Percentiles rank a stretch among this genome's conserved stretches.
Conservation (phyloP, 2,329 filamentous ascomycete species). For the Harringtonia lauricola region DNA sequence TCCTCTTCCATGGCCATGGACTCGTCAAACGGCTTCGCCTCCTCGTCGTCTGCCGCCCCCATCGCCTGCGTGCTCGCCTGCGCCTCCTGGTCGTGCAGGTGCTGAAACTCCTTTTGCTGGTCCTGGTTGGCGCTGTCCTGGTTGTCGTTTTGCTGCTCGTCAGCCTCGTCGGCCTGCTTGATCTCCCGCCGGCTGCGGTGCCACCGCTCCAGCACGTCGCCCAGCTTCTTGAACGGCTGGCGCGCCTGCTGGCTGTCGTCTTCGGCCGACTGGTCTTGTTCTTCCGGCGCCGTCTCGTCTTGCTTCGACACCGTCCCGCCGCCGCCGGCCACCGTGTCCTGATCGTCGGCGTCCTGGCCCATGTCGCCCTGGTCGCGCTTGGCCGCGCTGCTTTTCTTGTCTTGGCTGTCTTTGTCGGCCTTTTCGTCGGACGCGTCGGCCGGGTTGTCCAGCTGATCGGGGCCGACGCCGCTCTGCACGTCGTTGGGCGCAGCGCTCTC, state of each 20-base stretch:
- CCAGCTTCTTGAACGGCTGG: slow-evolving; percentile 87
- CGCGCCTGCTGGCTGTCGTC: slow-evolving; percentile 21
- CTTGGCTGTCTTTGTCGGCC: neutral
- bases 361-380: slow-evolving; percentile 57
- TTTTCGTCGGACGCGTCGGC: slow-evolving; percentile 13
- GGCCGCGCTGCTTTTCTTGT: slow-evolving; percentile 41
- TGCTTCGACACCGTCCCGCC: slow-evolving; percentile 43
- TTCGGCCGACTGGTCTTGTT: slow-evolving; percentile 22
- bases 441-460: slow-evolving; percentile 52
- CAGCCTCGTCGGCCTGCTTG: slow-evolving; percentile 28
- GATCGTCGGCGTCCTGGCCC: slow-evolving; percentile 52
- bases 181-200: slow-evolving; percentile 84
- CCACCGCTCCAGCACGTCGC: slow-evolving; percentile 87
- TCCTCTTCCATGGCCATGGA: slow-evolving; percentile 82
- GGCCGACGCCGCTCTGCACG: slow-evolving; percentile 51
- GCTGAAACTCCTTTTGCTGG: slow-evolving; percentile 78
- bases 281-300: slow-evolving; percentile 29
- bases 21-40: slow-evolving; percentile 65
- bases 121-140: slow-evolving; percentile 51
- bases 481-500: slow-evolving; percentile 56
- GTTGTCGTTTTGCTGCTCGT: no score
- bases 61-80: slow-evolving; percentile 40
- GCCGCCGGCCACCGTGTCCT: slow-evolving; percentile 42
- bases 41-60: slow-evolving; percentile 72
- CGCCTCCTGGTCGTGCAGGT: slow-evolving; percentile 71